Conservation (phyloP, 768 basidiomycete species). For the Guyanaporus albipodus region DNA sequence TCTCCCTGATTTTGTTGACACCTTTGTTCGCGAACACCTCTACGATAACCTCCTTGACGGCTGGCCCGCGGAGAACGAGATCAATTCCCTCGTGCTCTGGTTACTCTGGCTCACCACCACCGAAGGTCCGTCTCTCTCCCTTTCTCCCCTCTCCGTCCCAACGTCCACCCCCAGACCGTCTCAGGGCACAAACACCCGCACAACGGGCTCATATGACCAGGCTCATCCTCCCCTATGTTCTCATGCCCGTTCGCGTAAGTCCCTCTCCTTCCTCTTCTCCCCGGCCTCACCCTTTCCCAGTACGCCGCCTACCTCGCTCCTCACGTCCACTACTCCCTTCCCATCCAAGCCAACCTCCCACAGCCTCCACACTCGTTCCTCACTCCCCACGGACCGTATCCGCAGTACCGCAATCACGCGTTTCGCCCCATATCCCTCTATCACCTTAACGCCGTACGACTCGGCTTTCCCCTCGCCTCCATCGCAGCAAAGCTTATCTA, state of each 20-base stretch:
- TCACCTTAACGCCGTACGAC: slow-evolving; percentile 25
- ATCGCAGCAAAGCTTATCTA: slow-evolving; percentile 61
- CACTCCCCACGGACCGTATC: slow-evolving; percentile 45
- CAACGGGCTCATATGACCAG: slow-evolving; percentile 30
- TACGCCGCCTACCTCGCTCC: slow-evolving; percentile 60
- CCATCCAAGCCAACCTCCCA: slow-evolving; percentile 32
- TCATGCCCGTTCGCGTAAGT: slow-evolving; percentile 48
- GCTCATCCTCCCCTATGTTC: slow-evolving; percentile 42
- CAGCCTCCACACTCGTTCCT: slow-evolving; percentile 28
- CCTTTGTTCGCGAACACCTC: slow-evolving; percentile 43
- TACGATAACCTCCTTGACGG: slow-evolving; percentile 42
- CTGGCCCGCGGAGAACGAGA: slow-evolving; percentile 53
- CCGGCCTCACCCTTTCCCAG: slow-evolving; percentile 25
- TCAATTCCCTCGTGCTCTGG: slow-evolving; percentile 57
- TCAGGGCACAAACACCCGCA: slow-evolving; percentile 23
- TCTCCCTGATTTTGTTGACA: slow-evolving; percentile 43
- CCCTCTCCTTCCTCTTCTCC: not conserved
- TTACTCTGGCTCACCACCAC: slow-evolving; percentile 59
- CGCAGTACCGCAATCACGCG: slow-evolving; percentile 38
- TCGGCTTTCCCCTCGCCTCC: slow-evolving; percentile 44
- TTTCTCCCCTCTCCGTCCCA: slow-evolving; percentile 12
- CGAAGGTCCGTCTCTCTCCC: slow-evolving; percentile 33
- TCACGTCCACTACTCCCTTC: slow-evolving; percentile 55
- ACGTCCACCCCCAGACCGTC: slow-evolving; percentile 25
- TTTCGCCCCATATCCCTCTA: slow-evolving; percentile 32